Evolutionary conservation across 2,329 filamentous ascomycete genomes (phyloP).

Genomic region (Pyrenophora graminea): DNA sequence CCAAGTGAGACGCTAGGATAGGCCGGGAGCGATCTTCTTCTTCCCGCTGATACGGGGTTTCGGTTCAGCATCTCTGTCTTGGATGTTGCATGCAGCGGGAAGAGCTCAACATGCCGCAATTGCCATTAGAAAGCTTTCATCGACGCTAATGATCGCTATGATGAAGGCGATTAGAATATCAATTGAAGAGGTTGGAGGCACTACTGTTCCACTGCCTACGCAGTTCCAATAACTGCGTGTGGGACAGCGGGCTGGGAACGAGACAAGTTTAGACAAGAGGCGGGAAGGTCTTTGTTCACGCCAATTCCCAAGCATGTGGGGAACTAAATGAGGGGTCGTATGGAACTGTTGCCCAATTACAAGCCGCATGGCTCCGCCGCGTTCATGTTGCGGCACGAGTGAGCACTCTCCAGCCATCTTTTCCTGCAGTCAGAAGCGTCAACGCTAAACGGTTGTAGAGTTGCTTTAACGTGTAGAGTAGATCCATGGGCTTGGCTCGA

Average conservation of each 20-base stretch:
- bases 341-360: slow-evolving; percentile 27
- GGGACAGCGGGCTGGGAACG: background rate
- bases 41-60: slow-evolving; percentile 1
- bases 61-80: slow-evolving; percentile 16
- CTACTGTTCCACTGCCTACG: background rate
- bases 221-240: background rate
- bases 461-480: slow-evolving; percentile 37
- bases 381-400: slow-evolving; percentile 12
- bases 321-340: slow-evolving; percentile 30
- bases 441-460: slow-evolving; percentile 22
- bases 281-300: slow-evolving; percentile 16
- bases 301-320: slow-evolving; percentile 18
- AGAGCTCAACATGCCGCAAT: slow-evolving; percentile 3
- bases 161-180: background rate
- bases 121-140: background rate
- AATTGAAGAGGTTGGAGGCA: background rate
- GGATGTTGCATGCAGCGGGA: slow-evolving; percentile 12
- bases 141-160: background rate
- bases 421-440: slow-evolving; percentile 26
- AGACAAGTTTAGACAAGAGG: slow-evolving; percentile 28
- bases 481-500: slow-evolving; percentile 30
- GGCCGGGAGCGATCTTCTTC: slow-evolving; percentile 11
- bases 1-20: slow-evolving; percentile 13
- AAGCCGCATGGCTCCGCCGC: slow-evolving; percentile 12
- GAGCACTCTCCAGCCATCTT: slow-evolving; percentile 28